Evolutionary conservation across 164 flowering plant species (phyloP), one percentile per base, ranked within the genome.

Genomic region (Euptelea pleiosperma): DNA sequence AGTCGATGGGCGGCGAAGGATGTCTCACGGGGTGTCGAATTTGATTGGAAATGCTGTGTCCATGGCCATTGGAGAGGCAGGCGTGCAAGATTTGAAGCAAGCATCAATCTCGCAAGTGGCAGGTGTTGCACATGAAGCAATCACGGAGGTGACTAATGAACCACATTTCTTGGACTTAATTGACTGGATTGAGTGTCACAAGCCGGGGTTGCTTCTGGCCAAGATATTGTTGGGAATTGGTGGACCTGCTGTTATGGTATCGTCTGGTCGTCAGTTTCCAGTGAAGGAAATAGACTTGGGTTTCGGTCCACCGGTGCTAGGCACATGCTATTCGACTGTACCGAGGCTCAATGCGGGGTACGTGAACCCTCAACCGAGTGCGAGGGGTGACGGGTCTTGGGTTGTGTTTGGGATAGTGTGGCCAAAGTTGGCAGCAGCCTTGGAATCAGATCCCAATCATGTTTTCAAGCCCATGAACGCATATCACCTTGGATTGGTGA

Each of bases 161-260:
- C 43, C 6, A 8, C 43, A 45, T 31, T 57, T 57, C 34, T 8
- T 8, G 39, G 60, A 42, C 39, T 57, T 57, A 16, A 18, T 57
- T 10, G 61, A 57, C 37, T 57, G 61, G 50, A 24, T 57, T 29
- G 50, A 57, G 41, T 5, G 9, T 57, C 51, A 57, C 14, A 44
- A 28, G 50, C 51, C 61, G 18, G 61, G 61, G 16, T 12, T 57
- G 39, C 21, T 57, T 7, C 11, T 57, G 31, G 61, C 61, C 3
- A 57, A 57, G 61, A n/a, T 57, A 0, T 8, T 57, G 28, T 15
- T 57, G 4, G 58, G 58, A 21, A 39, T 55, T 25, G 34, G 46
- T 8, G 49, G 61, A 26, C 41, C 41, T 4, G 29, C 19, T 0
- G 10, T 43, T 10, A 34, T 43, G 12, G 9, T 57, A 8, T 29